Evolutionary conservation across 2,329 filamentous ascomycete species (phyloP), one percentile per base, ranked within the genome.

Genomic region (Tolypocladium ovalisporum): DNA sequence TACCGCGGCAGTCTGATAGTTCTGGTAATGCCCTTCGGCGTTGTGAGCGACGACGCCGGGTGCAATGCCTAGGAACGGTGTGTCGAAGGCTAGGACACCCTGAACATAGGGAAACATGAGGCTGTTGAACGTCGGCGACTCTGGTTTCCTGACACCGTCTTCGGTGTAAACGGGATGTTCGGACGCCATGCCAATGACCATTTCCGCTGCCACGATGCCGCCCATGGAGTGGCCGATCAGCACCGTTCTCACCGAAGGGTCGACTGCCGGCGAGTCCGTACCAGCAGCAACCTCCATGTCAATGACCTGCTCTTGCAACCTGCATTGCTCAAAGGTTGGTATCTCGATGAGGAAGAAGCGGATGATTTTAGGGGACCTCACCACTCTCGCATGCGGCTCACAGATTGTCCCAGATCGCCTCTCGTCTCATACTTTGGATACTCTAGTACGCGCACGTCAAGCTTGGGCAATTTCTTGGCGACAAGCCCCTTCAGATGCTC

Each of bases 71-170:
- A 94, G 80, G 70, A 89, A 97, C 1, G 94, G 94, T 1, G 94
- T 99, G 73, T 97, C 93, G 69, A 97, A 96, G 55, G 92, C 90
- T 52, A 97, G 81, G 29, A 97, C 83, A 62, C 89, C 93, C 72
- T 93, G 88, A 62, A 97, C 85, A 71, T 90, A 93, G 1, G 93
- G 93, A 70, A 97, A 97, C 87, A 97, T 93, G 69, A 96, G 84
- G 34, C 75, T 73, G 65, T 81, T 86, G 59, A 83, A 74, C 24
- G 70, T 59, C 42, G 66, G 65, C 42, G 64, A 62, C 54, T 71
- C 65, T 1, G 64, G 58, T 62, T 75, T 73, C 34, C 72, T 66
- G 55, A 73, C 69, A 37, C 72, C 73, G 64, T 74, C 73, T 59
- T 75, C 70, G 37, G 76, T 75, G 62, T 77, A 75, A 62, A 84